These are phyloP conservation scores for Chaetomiaceae sp. DNA, from an alignment of 2,329 filamentous ascomycete species.

Conservation along the genomic window DNA sequence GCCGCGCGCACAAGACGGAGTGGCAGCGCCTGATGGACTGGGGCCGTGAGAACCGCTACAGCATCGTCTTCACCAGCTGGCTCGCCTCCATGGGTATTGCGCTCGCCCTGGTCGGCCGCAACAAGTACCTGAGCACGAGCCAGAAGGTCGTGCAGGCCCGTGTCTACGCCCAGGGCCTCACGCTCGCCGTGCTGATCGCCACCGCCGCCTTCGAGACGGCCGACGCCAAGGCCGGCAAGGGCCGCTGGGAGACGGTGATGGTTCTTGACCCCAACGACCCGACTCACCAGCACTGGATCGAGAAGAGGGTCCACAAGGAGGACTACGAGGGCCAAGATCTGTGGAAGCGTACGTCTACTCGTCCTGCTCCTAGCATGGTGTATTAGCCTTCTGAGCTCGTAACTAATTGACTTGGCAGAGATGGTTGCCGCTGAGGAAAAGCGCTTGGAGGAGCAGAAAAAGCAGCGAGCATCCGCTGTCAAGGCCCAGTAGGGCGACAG, in stretches of 20 bases:
- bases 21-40: slow-evolving; percentile 62
- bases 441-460: slow-evolving; percentile 39
- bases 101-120: slow-evolving; percentile 69
- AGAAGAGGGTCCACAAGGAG: slow-evolving; percentile 84
- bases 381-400: background rate
- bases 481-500: slow-evolving; percentile 17
- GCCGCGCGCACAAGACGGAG: slow-evolving; percentile 46
- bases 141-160: slow-evolving; percentile 94
- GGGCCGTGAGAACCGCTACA: slow-evolving; percentile 76
- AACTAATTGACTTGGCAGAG: slow-evolving; percentile 42
- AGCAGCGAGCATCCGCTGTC: slow-evolving; percentile 25
- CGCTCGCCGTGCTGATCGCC: slow-evolving; percentile 74
- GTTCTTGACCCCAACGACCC: slow-evolving; percentile 76
- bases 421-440: slow-evolving; percentile 79
- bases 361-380: background rate
- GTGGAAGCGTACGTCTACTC: slow-evolving; percentile 66
- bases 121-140: slow-evolving; percentile 63
- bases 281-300: slow-evolving; percentile 73
- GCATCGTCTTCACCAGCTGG: slow-evolving; percentile 78
- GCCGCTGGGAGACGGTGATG: slow-evolving; percentile 79
- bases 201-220: slow-evolving; percentile 73
- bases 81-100: slow-evolving; percentile 70
- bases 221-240: slow-evolving; percentile 70
- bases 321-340: slow-evolving; percentile 83
- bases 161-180: slow-evolving; percentile 88